Evolutionary conservation across 2,329 filamentous ascomycete species (phyloP), one percentile per base, ranked within the genome.

Genomic region (Ustulina deusta): DNA sequence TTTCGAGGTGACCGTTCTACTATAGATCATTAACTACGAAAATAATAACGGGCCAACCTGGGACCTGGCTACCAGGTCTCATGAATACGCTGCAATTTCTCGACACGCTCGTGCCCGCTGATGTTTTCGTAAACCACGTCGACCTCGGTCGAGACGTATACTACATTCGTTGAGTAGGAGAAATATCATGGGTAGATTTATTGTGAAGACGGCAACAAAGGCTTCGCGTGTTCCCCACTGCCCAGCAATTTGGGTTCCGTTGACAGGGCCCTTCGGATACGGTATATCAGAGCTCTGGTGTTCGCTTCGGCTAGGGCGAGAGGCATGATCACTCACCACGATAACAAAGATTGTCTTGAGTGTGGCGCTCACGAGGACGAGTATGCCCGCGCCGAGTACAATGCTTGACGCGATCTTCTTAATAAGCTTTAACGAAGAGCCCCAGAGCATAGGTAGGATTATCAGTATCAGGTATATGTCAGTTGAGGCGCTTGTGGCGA

Each of bases 381-480:
- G 81, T 25, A 83, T 76, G 7, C 81, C 81, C 0, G 78, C 77
- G 0, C 80, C 76, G 22, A 83, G 78, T 0, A 83, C 74, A 15
- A 80, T 67, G 0, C 75, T 81, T 1, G 78, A 77, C 0, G 78
- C 79, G 15, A 78, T 70, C 65, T 83, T 83, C 69, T 81, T 81
- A 5, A 69, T 42, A 11, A 74, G 9, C 74, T 77, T 69, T 83
- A 75, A 7, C 70, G 78, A 3, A 80, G 78, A 59, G 76, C 74
- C 78, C 79, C 83, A 0, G 81, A 77, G 77, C 58, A 88, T 85
- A 1, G 87, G 86, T 4, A 87, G 78, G 0, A 87, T 86, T 42
- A 89, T 88, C 32, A 83, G 82, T 63, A 89, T 84, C n/a, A 89
- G 79, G 69, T 89, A 89, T 0, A 88, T 59, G 70, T 90, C 88